phyloP scores from a whole-genome alignment of 805 yeast genomes.

The Metschnikowia rubicola region DNA sequence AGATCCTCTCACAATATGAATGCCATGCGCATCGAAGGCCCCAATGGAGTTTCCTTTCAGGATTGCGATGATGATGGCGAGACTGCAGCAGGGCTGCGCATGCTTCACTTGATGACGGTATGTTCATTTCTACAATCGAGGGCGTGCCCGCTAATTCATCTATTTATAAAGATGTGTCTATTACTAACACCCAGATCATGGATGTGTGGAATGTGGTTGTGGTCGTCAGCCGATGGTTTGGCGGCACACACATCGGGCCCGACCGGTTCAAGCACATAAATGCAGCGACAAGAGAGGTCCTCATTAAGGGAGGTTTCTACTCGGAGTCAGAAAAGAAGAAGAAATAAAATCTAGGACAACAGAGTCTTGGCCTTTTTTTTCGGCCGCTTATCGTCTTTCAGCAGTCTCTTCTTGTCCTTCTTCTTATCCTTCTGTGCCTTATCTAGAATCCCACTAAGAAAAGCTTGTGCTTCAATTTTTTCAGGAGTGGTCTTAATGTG shows the following conservation, averaged over 20 bases:
- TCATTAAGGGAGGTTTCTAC: slow-evolving; percentile 57
- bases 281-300: slow-evolving; percentile 80
- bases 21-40: slow-evolving; percentile 75
- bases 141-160: not conserved
- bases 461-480: slow-evolving; percentile 13
- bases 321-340: slow-evolving; percentile 11
- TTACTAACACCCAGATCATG: slow-evolving; percentile 48
- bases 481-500: not conserved
- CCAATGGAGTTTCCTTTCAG: slow-evolving; percentile 56
- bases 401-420: slow-evolving; percentile 8
- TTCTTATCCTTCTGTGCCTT: slow-evolving; percentile 10
- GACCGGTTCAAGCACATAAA: slow-evolving; percentile 94
- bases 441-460: slow-evolving; percentile 13
- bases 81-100: slow-evolving; percentile 88
- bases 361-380: slow-evolving; percentile 8
- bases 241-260: slow-evolving; percentile 88
- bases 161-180: not conserved
- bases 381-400: not conserved
- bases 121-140: slow-evolving; percentile 16
- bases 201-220: slow-evolving; percentile 83
- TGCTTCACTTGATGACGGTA: slow-evolving; percentile 71
- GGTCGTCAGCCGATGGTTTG: slow-evolving; percentile 88
- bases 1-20: slow-evolving; percentile 78
- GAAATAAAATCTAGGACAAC: slow-evolving; percentile 7
- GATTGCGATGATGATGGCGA: slow-evolving; percentile 98